Base-by-base conservation (phyloP, 2,329 filamentous ascomycete species). In the Verticillium tricorpus region DNA sequence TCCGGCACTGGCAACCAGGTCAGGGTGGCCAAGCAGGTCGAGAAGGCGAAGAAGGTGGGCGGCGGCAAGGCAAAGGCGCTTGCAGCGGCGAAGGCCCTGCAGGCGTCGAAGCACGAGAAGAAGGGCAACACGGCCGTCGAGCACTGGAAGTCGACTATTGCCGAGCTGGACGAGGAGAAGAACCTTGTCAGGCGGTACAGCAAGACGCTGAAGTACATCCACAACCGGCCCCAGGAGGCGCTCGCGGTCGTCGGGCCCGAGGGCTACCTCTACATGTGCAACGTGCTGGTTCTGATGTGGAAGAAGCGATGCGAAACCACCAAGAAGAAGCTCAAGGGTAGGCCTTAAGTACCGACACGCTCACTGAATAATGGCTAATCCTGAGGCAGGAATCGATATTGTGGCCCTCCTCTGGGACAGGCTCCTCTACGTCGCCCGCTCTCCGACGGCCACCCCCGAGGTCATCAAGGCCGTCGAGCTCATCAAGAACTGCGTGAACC, bases 201-300 rank as follows among this genome's bases (percentile, higher is more conserved):
- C 28, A 82, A 80, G 63, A 76, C 78, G 0, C 74, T 79, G 54
- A 78, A 79, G 45, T 84, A 85, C 64, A 69, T 86, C 5, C 65
- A 67, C 8, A 73, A 72, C 31, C 72, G 83, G 28, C 72, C 76
- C 5, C 70, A 74, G 34, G 67, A 75, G 19, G 65, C 72, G n/a
- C 65, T 56, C 9, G 55, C 60, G 1, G 62, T 63, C 2, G 60
- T 78, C 9, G 71, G 71, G 3, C 66, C 71, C 1, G 76, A 80
- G 40, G 65, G 76, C 1, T 68, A 69, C 1, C 64, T 79, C 4
- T 76, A 75, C 57, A 39, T 75, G 19, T 78, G 76, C 62, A 68
- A 74, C 32, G 67, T 72, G 7, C 65, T 80, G 25, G 64, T 58
- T 25, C 55, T 58, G 15, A 60, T 63, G 7, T 55, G 67, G 50